Percentiles rank a stretch among this genome's conserved stretches.
phyloP scores from a whole-genome alignment of 495 filamentous ascomycete genomes.

The Neurospora sp. region DNA sequence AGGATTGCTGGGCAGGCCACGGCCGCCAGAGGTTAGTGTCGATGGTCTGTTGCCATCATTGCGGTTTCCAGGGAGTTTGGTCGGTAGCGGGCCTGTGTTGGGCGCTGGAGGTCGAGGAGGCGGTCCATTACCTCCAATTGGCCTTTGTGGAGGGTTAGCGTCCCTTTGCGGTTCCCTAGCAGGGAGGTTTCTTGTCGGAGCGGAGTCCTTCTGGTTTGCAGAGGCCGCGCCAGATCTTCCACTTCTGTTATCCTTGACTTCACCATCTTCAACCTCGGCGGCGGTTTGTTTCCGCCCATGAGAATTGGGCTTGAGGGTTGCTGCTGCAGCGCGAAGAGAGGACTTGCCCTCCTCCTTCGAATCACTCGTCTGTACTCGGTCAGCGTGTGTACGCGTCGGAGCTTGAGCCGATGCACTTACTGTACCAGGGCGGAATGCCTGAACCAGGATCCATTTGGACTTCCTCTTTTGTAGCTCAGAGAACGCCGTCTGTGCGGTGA shows the following conservation, averaged over 20 bases:
- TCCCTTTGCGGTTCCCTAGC: conserved; percentile 10
- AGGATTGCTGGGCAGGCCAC: conserved; percentile 27
- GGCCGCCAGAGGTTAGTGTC: conserved; percentile 23
- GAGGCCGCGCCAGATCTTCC: conserved; percentile 20
- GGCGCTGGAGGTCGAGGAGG: conserved; percentile 2
- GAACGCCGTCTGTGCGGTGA: conserved; percentile 75
- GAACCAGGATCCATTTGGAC: conserved; percentile 75
- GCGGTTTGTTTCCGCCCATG: conserved; percentile 24
- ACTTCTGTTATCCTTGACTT: conserved; percentile 58
- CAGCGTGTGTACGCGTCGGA: conserved; percentile 11
- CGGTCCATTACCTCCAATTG: background rate
- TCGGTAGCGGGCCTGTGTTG: conserved; percentile 8
- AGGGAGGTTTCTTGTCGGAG: conserved; percentile 5
- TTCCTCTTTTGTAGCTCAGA: conserved; percentile 72
- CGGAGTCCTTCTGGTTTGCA: conserved; percentile 4
- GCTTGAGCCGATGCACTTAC: conserved; percentile 32
- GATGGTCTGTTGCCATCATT: conserved; percentile 26
- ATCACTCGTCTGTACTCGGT: conserved; percentile 27
- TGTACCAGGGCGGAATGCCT: conserved; percentile 54
- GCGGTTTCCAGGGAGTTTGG: conserved; percentile 5
- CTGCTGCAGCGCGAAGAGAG: conserved; percentile 30
- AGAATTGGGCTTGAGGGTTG: conserved; percentile 35
- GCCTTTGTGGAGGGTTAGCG: conserved; percentile 5
- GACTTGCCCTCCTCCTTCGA: conserved; percentile 26
- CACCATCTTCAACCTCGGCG: conserved; percentile 66